Evolutionary conservation across 805 yeast genomes (phyloP), one percentile per base, ranked within the genome.

Genomic region (Starmerella scarabaei): DNA sequence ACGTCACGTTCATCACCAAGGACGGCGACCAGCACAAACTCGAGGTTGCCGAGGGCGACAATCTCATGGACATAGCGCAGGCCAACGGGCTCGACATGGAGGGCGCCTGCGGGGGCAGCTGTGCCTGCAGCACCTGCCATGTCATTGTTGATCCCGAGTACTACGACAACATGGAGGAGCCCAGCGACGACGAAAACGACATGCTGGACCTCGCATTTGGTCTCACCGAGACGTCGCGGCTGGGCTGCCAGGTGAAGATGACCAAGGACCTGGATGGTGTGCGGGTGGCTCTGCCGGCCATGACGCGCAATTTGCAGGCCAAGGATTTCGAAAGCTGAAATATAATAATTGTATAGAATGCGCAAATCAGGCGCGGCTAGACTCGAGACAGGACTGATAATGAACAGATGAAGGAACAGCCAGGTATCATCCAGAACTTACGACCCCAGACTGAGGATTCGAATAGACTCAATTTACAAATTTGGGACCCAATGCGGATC

Each of bases 101-200:
- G 59, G 68, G 83, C 33, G 98, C 98, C 0, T 91, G 98, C 62
- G 98, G 98, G 18, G 98, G 97, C 3, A 84, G 96, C 3, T 91
- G 98, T 67, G 98, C 98, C 1, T 91, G 98, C 59, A 85, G 96
- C 4, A 91, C 98, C 0, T 91, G 98, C 58, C 98, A 91, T 62
- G 78, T 91, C 39, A 88, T 91, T 37, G 85, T 91, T 30, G 98
- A 91, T 58, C 97, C 98, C 1, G 95, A 80, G 34, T 85, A 67
- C 58, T 91, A 84, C 62, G 98, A 91, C 56, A 72, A 65, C 36
- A 73, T 91, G 48, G 94, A 91, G 8, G 97, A 91, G 59, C 97
- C 98, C 0, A 83, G 77, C 49, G 98, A 91, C 57, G 98, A 91
- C 56, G 98, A 91, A 61, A 88, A 91, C 57, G 98, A 91, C 61